Evolutionary conservation across 495 filamentous ascomycete species (phyloP), one percentile per base, ranked within the genome.

Genomic region (Hypoxylon subgilvum): DNA sequence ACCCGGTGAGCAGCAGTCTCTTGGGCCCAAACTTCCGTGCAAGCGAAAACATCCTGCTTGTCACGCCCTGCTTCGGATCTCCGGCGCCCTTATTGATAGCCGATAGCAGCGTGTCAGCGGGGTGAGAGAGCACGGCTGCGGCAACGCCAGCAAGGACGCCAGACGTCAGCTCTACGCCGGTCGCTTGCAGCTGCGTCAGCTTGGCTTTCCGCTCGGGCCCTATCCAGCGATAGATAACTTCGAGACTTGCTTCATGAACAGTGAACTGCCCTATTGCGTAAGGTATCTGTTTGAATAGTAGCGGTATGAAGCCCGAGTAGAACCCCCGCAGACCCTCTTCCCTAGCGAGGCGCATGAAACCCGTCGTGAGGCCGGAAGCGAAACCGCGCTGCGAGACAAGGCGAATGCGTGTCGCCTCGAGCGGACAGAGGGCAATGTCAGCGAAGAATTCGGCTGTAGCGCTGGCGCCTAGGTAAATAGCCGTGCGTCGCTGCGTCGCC

Each of bases 91-190:
- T 95, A 81, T 95, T 95, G 79, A 93, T 95, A 79, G 92, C 92
- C 71, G 82, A 87, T 52, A 93, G 82, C 85, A 95, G 89, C 60
- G 90, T 95, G 70, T 95, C 90, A 48, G 90, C 90, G 48, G 90
- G 90, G 74, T 95, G 90, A 39, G 88, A 92, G 63, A 95, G 83
- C 52, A 92, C 74, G 60, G 90, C 90, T 40, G 90, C 90, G 32
- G 90, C 90, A 69, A 92, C 91, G 82, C 90, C 90, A 63, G 90
- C 90, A 59, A 92, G 81, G 61, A 95, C 78, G 81, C 90, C 90
- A 44, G 88, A 87, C 34, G 88, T 85, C 43, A 95, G 80, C 79
- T 95, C 92, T 70, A 92, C 82, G 67, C 76, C 80, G 42, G 90
- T 95, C 72, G 89, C 65, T 27, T 72, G 66, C 41, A 72, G 32